Base-by-base conservation (phyloP, 352 stramenopile species). In the Pythium monospermum region DNA sequence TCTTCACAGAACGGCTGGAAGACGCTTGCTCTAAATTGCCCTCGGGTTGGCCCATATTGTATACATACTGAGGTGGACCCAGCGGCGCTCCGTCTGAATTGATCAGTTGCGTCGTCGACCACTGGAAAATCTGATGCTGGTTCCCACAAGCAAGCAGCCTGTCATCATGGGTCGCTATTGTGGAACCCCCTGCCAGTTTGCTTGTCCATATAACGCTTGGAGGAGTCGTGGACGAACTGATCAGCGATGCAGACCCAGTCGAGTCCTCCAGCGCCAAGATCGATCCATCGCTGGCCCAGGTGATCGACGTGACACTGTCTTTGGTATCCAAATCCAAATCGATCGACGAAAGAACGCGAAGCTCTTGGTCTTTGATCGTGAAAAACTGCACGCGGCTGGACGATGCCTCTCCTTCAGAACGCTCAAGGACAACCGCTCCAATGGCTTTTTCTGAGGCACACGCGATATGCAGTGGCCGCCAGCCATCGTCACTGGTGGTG, bases 301-400 rank as follows among this genome's bases (percentile, higher is more conserved):
- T 23, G 1, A 63, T n/a, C n/a, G n/a, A 41, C 10, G 30, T 22
- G 3, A 19, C 8, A 11, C 53, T 11, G 16, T 43, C 23, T 1
- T 26, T 25, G 4, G 27, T 11, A 0, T 44, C 18, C 11, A 18
- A 13, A 1, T 31, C 15, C 16, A 63, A n/a, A 30, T 63, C 55
- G 6, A 64, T 32, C 1, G 49, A 56, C 12, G 49, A 56, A 27
- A 51, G 28, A 18, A 65, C 36, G n/a, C 23, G 43, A 5, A 59
- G 46, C 1, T 21, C 49, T 11, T 65, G 19, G 21, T 59, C 41
- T 32, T 65, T 44, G 26, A 59, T 49, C 1, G 57, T 18, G 15
- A 65, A 53, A 23, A 65, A 56, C 39, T 65, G 57, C 30, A 65
- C 19, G 8, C 50, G 44, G 28, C 10, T 46, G 6, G 33, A 21